Conservation (phyloP, 176 grass and related monocot genomes). For the Rhynchospora tenuis region DNA sequence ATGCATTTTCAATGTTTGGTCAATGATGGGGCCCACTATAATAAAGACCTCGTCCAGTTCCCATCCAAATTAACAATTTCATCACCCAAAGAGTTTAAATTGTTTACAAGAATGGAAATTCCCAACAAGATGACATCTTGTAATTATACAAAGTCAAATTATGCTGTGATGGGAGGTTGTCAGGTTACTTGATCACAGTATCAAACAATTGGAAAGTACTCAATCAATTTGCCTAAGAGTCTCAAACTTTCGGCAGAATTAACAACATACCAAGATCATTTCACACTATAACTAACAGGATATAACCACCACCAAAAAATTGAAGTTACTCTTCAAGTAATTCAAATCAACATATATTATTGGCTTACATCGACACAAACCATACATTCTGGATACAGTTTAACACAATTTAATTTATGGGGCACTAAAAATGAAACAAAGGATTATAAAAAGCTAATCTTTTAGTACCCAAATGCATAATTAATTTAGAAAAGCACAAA, state of each 20-base stretch:
- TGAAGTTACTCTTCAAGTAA: background rate
- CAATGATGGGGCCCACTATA: background rate
- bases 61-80: background rate
- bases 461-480: background rate
- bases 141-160: background rate
- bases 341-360: background rate
- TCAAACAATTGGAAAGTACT: background rate
- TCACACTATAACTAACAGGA: background rate
- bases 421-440: background rate
- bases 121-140: background rate
- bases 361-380: background rate
- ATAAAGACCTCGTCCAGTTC: background rate
- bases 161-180: background rate
- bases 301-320: background rate
- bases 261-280: background rate
- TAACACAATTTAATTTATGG: background rate
- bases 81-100: background rate
- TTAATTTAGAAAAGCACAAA: background rate
- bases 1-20: background rate
- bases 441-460: background rate
- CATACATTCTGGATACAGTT: background rate
- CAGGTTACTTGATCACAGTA: too few relatives aligned
- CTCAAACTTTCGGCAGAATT: background rate
- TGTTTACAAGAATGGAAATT: background rate
- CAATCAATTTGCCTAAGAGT: background rate